Evolutionary conservation across 176 grass and related monocot genomes (phyloP).

Genomic region (Guadua angustifolia): DNA sequence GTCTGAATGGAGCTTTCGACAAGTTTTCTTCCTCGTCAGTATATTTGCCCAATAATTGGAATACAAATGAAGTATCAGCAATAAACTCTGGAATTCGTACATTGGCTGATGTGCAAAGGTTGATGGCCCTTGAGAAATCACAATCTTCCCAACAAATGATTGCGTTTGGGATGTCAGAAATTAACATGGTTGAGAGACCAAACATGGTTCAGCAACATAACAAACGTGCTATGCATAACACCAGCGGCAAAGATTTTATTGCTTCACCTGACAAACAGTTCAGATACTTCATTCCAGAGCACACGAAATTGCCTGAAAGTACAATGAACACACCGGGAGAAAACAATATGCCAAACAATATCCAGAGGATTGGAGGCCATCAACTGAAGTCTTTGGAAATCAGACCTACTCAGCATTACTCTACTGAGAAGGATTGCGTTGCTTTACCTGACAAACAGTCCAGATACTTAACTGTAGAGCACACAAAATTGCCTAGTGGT

Average conservation of each 20-base stretch:
- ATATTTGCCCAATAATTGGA: slow-evolving; percentile 29
- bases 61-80: slow-evolving; percentile 32
- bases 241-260: slow-evolving; percentile 3
- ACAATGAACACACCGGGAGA: slow-evolving; percentile 23
- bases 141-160: slow-evolving; percentile 29
- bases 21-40: slow-evolving; percentile 42
- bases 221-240: slow-evolving; percentile 12
- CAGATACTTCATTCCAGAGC: slow-evolving; percentile 24
- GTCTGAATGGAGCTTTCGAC: neutral
- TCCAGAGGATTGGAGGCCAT: slow-evolving; percentile 32
- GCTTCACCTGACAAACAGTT: slow-evolving; percentile 44
- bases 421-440: slow-evolving; percentile 8
- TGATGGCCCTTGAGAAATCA: slow-evolving; percentile 48
- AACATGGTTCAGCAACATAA: slow-evolving; percentile 31
- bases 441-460: slow-evolving; percentile 35
- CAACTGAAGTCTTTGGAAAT: slow-evolving; percentile 37
- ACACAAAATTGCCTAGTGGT: slow-evolving; percentile 17
- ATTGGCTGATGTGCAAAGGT: slow-evolving; percentile 54
- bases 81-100: slow-evolving; percentile 39
- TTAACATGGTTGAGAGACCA: slow-evolving; percentile 19
- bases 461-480: slow-evolving; percentile 33
- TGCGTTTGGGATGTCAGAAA: slow-evolving; percentile 27
- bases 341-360: slow-evolving; percentile 34
- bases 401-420: slow-evolving; percentile 34
- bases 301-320: slow-evolving; percentile 34